These are phyloP conservation scores for Nakataea oryzae DNA, from an alignment of 2,329 filamentous ascomycete species.

Conservation along the genomic window DNA sequence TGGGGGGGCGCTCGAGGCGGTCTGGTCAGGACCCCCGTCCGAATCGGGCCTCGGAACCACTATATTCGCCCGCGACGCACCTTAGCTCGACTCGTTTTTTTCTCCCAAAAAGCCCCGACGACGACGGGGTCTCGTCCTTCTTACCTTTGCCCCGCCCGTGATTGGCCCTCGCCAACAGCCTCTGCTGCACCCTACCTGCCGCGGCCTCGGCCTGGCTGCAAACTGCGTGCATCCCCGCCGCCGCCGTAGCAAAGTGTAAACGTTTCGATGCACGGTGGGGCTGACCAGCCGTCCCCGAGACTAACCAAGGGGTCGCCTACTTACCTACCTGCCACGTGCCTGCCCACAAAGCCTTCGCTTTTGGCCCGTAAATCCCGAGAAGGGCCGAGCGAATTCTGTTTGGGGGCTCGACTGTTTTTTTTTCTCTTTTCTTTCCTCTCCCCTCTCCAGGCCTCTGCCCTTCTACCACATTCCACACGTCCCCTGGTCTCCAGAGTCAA, in stretches of 20 bases:
- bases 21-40: too few relatives aligned
- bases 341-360: too few relatives aligned
- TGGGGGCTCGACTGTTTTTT: background rate
- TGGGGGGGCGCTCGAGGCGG: too few relatives aligned
- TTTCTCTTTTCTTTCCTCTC: background rate
- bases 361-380: background rate
- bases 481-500: too few relatives aligned
- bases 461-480: too few relatives aligned
- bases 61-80: background rate
- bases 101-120: background rate
- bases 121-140: background rate
- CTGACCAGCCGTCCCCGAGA: too few relatives aligned
- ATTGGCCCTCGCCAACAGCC: too few relatives aligned
- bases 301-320: too few relatives aligned
- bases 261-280: background rate
- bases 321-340: too few relatives aligned
- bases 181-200: too few relatives aligned
- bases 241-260: background rate
- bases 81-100: background rate
- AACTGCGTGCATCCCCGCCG: background rate
- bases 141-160: background rate
- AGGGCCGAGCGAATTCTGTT: background rate
- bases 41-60: background rate
- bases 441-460: too few relatives aligned
- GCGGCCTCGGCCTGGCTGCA: background rate